Base-by-base conservation (phyloP, 23 red algal species). In the Chondrus crispus region DNA sequence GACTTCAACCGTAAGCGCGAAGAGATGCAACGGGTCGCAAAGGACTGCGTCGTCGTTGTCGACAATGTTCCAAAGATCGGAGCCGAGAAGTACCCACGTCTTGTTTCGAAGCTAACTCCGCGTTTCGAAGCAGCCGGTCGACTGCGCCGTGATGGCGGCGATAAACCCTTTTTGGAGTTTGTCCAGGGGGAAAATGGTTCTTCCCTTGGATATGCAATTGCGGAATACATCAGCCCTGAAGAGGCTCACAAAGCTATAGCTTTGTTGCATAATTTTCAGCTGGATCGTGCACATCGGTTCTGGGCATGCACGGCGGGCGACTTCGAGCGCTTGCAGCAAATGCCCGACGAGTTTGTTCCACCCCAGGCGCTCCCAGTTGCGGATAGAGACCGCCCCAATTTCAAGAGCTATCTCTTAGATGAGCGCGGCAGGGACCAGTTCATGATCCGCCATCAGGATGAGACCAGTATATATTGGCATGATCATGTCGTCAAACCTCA, bases 381-480 rank as follows among this genome's bases (percentile, higher is more conserved):
- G 8, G 38, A 62, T 14, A 69, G 72, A 53, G 74, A 88, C 53
- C 26, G 96, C 24, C 85, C 92, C 7, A 92, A 95, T 74, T 87
- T 95, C 74, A 86, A 85, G 64, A 91, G 80, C 48, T 95, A 91
- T 85, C 90, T 99, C 73, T 54, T 94, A 16, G 97, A 99, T 47
- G 58, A 71, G 47, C 93, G 97, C 12, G 94, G 94, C 19, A 88
- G 97, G 26, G 97, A 99, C 39, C 93, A 96, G 66, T 99, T 99
- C 62, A 81, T 93, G 88, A 87, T 99, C 44, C 89, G 95, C 9
- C 85, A 95, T 64, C 75, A 88, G 3, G 62, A 80, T 20, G 94
- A 95, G 43, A 95, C 95, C 12, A 93, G 78, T 45, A 80, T 99
- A 16, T 95, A 84, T 46, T 99, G 97, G 97, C 79, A 91, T 74